Percentiles rank a stretch among this genome's conserved stretches.
These are phyloP conservation scores for Candida montana DNA, from an alignment of 805 yeast genomes.

Conservation along the genomic window DNA sequence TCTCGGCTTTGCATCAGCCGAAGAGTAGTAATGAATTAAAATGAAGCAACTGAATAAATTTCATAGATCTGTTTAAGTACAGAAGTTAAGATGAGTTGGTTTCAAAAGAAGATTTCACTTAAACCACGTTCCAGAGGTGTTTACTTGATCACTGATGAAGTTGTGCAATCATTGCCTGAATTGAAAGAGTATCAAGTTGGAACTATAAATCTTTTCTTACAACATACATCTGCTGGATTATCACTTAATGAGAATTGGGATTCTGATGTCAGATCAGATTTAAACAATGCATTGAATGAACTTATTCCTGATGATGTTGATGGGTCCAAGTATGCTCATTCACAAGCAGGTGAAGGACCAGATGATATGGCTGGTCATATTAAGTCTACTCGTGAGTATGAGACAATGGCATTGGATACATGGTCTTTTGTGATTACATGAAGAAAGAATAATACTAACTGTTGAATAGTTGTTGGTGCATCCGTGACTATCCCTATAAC, in stretches of 20 bases:
- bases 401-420: no score
- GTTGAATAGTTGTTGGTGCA: conserved; percentile 49
- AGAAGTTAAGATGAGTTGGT: conserved; percentile 42
- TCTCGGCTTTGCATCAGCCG: no score
- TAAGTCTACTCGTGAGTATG: conserved; percentile 41
- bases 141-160: conserved; percentile 67
- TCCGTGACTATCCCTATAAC: conserved; percentile 61
- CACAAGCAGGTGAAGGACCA: conserved; percentile 61
- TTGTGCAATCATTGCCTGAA: conserved; percentile 51
- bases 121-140: conserved; percentile 59
- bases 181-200: conserved; percentile 58
- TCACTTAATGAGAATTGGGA: conserved; percentile 79
- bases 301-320: conserved; percentile 58
- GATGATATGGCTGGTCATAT: conserved; percentile 87
- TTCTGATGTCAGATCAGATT: conserved; percentile 67
- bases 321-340: conserved; percentile 22
- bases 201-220: conserved; percentile 57
- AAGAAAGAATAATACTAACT: conserved; percentile 2
- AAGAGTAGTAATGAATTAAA: no score
- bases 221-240: conserved; percentile 76
- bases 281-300: conserved; percentile 57
- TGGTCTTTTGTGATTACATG: no score
- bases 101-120: conserved; percentile 50
- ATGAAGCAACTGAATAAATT: background rate
- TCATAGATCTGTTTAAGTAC: background rate